phyloP scores from a whole-genome alignment of 2,329 filamentous ascomycete genomes.

The Lecanoromycetidae sp. region DNA sequence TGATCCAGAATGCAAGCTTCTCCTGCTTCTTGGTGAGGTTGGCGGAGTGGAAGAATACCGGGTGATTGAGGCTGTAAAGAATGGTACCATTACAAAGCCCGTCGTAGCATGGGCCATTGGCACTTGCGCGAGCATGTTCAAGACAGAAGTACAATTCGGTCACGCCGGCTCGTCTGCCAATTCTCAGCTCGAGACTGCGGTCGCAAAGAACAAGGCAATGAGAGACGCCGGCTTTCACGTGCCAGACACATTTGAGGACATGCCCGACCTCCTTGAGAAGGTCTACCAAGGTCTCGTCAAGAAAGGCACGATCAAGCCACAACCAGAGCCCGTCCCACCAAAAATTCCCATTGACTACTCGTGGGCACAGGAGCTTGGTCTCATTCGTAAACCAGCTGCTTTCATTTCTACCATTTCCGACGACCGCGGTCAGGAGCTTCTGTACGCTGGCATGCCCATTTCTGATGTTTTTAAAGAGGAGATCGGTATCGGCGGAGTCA shows the following conservation, averaged over 20 bases:
- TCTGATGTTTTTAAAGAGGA: conserved; percentile 99
- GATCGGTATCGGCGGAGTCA: conserved; percentile 98
- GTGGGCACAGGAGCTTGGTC: conserved; percentile 97
- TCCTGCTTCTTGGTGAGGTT: conserved; percentile 90
- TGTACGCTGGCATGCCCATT: conserved; percentile 98
- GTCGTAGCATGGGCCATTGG: conserved; percentile 99
- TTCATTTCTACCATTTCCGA: conserved; percentile 99
- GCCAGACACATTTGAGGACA: conserved; percentile 91
- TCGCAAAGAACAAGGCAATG: conserved; percentile 95
- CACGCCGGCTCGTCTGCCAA: conserved; percentile 98
- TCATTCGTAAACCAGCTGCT: conserved; percentile 97
- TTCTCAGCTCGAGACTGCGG: conserved; percentile 95
- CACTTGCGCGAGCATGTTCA: conserved; percentile 99
- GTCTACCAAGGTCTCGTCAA: conserved; percentile 85
- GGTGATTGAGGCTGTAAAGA: conserved; percentile 95
- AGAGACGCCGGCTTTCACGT: conserved; percentile 87
- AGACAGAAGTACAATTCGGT: conserved; percentile 98
- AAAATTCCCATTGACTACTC: conserved; percentile 99
- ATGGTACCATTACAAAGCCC: conserved; percentile 90
- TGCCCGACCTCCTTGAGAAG: conserved; percentile 60
- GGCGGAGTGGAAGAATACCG: conserved; percentile 99
- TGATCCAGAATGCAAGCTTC: conserved; percentile 95
- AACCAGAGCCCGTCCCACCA: conserved; percentile 79
- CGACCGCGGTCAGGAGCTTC: conserved; percentile 96
- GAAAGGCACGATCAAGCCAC: conserved; percentile 71